Evolutionary conservation across 768 basidiomycete species (phyloP).

Genomic region (Tricholoma furcatifolium): DNA sequence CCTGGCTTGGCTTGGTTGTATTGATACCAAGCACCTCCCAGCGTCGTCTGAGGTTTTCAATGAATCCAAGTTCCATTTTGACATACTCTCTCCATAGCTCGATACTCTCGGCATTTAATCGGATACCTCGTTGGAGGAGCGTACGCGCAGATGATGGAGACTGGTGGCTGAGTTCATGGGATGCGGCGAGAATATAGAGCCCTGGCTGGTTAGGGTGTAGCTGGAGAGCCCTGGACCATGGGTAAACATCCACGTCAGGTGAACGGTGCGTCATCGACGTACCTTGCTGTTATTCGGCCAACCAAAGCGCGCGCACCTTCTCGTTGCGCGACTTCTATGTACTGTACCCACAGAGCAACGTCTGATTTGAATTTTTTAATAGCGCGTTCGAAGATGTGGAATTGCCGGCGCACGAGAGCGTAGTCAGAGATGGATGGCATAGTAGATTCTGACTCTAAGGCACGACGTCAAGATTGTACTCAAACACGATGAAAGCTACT

Average conservation of each 20-base stretch:
- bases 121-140: slow-evolving; percentile 81
- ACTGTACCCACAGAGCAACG: slow-evolving; percentile 85
- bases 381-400: slow-evolving; percentile 90
- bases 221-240: slow-evolving; percentile 69
- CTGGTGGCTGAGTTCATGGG: slow-evolving; percentile 73
- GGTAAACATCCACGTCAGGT: slow-evolving; percentile 1
- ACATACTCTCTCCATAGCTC: slow-evolving; percentile 90
- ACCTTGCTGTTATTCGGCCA: slow-evolving; percentile 82
- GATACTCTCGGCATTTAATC: slow-evolving; percentile 68
- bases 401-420: slow-evolving; percentile 79
- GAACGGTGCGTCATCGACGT: slow-evolving; percentile 20
- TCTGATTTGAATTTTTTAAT: slow-evolving; percentile 87
- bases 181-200: slow-evolving; percentile 82
- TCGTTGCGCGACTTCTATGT: slow-evolving; percentile 79
- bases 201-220: slow-evolving; percentile 77
- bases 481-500: slow-evolving; percentile 16
- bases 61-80: slow-evolving; percentile 85
- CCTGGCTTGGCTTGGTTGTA: slow-evolving; percentile 24
- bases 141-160: slow-evolving; percentile 80
- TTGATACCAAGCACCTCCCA: slow-evolving; percentile 79
- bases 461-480: neutral
- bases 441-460: slow-evolving; percentile 38
- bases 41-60: slow-evolving; percentile 74
- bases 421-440: slow-evolving; percentile 78
- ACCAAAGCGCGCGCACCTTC: slow-evolving; percentile 80